Percentiles rank a stretch among this genome's conserved stretches.
These are phyloP conservation scores for Trichoderma simmonsii DNA, from an alignment of 2,329 filamentous ascomycete species.

Conservation along the genomic window DNA sequence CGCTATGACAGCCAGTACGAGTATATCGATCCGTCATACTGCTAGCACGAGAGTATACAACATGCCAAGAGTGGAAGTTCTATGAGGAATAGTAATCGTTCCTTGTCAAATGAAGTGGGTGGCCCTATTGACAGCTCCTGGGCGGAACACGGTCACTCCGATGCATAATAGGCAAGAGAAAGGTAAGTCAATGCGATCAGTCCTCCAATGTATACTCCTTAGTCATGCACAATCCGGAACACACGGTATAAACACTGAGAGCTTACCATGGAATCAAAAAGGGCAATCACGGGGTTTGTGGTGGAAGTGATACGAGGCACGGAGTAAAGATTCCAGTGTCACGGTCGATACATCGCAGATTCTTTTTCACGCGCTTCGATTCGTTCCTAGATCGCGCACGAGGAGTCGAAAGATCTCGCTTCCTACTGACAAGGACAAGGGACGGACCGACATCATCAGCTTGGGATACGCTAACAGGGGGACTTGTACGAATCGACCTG, in stretches of 20 bases:
- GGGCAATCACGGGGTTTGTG: not conserved
- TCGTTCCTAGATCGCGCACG: slow-evolving; percentile 18
- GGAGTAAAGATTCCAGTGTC: not conserved
- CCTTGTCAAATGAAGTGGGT: not conserved
- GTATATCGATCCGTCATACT: not conserved
- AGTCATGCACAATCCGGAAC: not conserved
- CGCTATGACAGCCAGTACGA: not conserved
- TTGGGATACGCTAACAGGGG: slow-evolving; percentile 5
- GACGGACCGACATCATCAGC: slow-evolving; percentile 11
- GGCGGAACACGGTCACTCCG: not conserved
- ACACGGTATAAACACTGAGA: not conserved
- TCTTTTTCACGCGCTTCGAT: not conserved
- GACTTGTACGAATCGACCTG: not conserved
- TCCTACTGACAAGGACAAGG: slow-evolving; percentile 18
- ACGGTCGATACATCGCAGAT: not conserved
- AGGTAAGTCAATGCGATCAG: not conserved
- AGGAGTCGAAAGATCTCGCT: slow-evolving; percentile 19
- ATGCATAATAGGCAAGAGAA: not conserved
- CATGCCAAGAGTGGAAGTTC: not conserved
- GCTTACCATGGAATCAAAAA: not conserved
- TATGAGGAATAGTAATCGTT: not conserved
- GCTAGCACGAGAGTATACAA: not conserved
- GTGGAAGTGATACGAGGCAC: not conserved
- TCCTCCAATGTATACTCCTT: not conserved
- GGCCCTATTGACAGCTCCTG: not conserved